Base-by-base conservation (phyloP, 208 protist species). In the Wallacemonas rigidus region DNA sequence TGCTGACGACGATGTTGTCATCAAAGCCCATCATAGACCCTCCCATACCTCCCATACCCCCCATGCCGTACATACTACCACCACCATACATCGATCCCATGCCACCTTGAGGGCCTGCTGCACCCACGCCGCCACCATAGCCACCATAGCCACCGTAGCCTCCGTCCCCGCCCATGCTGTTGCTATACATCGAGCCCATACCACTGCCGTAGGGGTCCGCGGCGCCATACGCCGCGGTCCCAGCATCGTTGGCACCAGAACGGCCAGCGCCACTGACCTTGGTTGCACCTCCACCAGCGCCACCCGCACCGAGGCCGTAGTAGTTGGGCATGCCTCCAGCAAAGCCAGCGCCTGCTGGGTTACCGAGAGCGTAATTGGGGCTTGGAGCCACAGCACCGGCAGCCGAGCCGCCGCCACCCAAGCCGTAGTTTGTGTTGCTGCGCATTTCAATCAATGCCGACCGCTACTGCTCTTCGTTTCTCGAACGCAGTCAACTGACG, bases 1-100 rank as follows among this genome's bases (percentile, higher is more conserved):
- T 94, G 35, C 79, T 88, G 65, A 85, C 85, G 26, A 84, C 48
- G 53, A 89, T 81, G 67, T 81, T 61, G 63, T 86, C 84, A 58
- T 75, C 79, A 55, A 76, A 76, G 0, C 71, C 72, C 76, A 79
- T 81, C 77, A 79, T 79, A 26, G 40, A 48, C 6, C 67, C 67
- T 48, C 48, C 71, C 36, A 58, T 77, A 56, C 58, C 73, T 9
- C 73, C 62, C n/a, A 17, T 56, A 15, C 58, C 73, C 12, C 73
- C 62, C n/a, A 17, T 56, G n/a, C 77, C 75, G 62, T 83, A 81
- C 76, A 88, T 79, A 64, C 69, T 79, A 57, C 71, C 70, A 5
- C 67, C 77, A 44, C 81, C 88, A 55, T 83, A 78, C 82, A 87
- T 82, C 64, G 57, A 82, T 58, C 63, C 70, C 57, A 70, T 67